These are phyloP conservation scores for Geoglossum glabrum DNA, from an alignment of 495 filamentous ascomycete genomes.

Conservation along the genomic window DNA sequence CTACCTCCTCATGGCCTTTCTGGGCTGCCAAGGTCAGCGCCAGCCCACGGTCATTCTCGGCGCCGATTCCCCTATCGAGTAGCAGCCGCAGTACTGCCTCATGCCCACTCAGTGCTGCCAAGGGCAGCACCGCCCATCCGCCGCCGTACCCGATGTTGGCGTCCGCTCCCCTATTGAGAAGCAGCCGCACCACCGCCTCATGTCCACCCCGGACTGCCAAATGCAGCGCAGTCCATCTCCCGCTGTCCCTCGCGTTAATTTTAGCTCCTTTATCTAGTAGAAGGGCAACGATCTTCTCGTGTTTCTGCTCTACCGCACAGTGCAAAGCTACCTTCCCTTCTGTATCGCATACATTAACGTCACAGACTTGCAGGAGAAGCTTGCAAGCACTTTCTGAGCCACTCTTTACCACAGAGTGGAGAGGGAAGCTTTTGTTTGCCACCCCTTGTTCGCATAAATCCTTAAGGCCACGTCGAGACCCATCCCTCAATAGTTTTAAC, in stretches of 20 bases:
- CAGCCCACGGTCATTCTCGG: too few species aligned
- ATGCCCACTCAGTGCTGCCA: too few species aligned
- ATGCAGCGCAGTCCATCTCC: background rate
- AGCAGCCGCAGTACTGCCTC: too few species aligned
- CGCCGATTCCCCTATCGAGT: too few species aligned
- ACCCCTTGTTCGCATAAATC: background rate
- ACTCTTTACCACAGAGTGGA: background rate
- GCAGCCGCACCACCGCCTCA: too few species aligned
- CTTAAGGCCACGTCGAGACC: background rate
- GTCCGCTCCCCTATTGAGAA: too few species aligned
- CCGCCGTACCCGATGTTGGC: too few species aligned
- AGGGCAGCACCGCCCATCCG: too few species aligned
- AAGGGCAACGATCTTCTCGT: background rate
- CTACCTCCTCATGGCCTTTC: too few species aligned
- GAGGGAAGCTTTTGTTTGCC: background rate
- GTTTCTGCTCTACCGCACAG: background rate
- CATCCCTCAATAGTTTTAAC: background rate
- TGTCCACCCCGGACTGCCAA: too few species aligned
- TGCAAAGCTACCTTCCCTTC: background rate
- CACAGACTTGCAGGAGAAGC: background rate
- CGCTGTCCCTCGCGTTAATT: background rate
- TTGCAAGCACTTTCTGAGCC: background rate
- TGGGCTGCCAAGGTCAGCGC: too few species aligned
- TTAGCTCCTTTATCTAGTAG: background rate
- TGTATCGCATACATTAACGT: background rate